Percentiles rank a stretch among this genome's conserved stretches.
Conservation (phyloP, 164 flowering plant genomes). For the Taxillus chinensis region DNA sequence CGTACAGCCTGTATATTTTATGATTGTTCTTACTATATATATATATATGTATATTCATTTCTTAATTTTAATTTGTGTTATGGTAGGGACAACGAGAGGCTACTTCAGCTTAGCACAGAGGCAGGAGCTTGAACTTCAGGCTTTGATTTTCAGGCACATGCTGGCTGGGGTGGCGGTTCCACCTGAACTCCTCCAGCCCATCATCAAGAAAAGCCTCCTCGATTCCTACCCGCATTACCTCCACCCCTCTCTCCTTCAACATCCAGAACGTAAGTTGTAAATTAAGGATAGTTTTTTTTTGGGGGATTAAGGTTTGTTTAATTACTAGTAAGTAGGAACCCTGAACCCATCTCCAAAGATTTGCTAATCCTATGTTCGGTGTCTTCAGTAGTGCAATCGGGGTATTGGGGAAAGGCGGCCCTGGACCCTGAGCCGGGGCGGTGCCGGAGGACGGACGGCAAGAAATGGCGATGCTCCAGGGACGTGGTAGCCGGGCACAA, state of each 20-base stretch:
- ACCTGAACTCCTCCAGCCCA: slow-evolving; percentile 58
- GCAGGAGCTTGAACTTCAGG: slow-evolving; percentile 93
- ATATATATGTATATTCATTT: too few relatives aligned
- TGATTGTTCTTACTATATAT: too few relatives aligned
- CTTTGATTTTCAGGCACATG: slow-evolving; percentile 78
- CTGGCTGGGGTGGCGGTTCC: slow-evolving; percentile 76
- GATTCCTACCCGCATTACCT: slow-evolving; percentile 14
- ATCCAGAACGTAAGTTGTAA: slow-evolving; percentile 4
- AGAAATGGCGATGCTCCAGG: slow-evolving; percentile 94
- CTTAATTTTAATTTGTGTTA: not conserved
- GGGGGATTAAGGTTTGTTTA: too few relatives aligned
- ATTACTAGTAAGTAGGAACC: too few relatives aligned
- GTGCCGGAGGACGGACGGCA: slow-evolving; percentile 90
- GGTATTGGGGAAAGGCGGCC: slow-evolving; percentile 69
- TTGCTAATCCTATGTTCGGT: not conserved
- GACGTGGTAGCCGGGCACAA: slow-evolving; percentile 72
- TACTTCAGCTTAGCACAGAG: slow-evolving; percentile 65
- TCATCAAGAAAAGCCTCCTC: slow-evolving; percentile 48
- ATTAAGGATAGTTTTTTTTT: not conserved
- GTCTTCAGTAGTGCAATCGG: slow-evolving; percentile 47
- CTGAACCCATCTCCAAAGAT: too few relatives aligned
- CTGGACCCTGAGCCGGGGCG: slow-evolving; percentile 92
- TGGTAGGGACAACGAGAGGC: slow-evolving; percentile 28
- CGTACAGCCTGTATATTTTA: too few relatives aligned
- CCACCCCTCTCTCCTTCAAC: slow-evolving; percentile 36